Base-by-base conservation (phyloP, 805 yeast species). In the Debaryomyces castellii region DNA sequence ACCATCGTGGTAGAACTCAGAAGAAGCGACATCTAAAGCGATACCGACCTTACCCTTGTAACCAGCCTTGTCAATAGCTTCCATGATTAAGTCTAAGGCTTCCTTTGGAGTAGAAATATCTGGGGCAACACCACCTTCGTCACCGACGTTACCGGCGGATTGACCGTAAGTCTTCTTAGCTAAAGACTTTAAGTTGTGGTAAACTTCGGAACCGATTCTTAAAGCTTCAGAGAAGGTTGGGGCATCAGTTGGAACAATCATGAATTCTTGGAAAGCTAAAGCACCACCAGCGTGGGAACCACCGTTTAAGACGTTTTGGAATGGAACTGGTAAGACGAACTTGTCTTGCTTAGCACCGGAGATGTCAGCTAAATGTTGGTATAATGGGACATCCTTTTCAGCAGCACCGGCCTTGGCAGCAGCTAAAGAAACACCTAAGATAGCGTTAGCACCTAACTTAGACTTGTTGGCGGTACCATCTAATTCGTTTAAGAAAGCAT, bases 71-170 rank as follows among this genome's bases (percentile, higher is more conserved):
- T 83, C 88, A 71, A 94, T 92, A 67, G 99, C 89, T 58, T 74
- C 85, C 61, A 82, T 80, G 73, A 92, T 89, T 73, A 92, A 85
- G 80, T 94, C 97, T 59, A 92, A 80, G 63, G 98, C 99, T 83
- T 92, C 98, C 75, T 83, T 88, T 69, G 99, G 92, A 62, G 97
- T 82, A 59, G 86, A 81, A 60, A 94, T 85, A 76, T 90, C 89
- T 76, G 99, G 99, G 65, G 99, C 99, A 80, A 92, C 97, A 85
- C 99, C 99, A 87, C 99, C 99, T 83, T 92, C 99, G 77, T 92
- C 99, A 84, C 99, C 99, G 71, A 92, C 99, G 80, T 92, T 92
- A 78, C 97, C 98, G 66, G 99, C 99, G 54, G 96, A 85, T 69
- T 89, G 86, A 71, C 99, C 99, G 86, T 92, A 94, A 73, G 78